These are phyloP conservation scores for Alternaria metachromatica DNA, from an alignment of 2,329 filamentous ascomycete species.

Conservation along the genomic window DNA sequence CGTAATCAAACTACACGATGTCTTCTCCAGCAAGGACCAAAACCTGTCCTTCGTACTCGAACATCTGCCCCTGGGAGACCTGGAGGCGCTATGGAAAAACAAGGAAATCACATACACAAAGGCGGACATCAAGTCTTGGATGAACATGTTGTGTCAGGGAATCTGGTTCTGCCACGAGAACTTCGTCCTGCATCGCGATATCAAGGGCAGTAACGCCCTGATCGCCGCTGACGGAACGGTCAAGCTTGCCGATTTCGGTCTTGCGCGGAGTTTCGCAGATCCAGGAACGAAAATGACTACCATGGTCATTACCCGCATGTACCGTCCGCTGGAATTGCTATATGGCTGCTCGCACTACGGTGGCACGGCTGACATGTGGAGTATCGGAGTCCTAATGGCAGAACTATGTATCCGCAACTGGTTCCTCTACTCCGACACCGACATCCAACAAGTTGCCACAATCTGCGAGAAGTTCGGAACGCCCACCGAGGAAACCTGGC, in stretches of 20 bases:
- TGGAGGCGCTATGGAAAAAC: slow-evolving; percentile 87
- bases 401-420: slow-evolving; percentile 85
- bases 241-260: slow-evolving; percentile 96
- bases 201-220: slow-evolving; percentile 97
- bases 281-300: slow-evolving; percentile 88
- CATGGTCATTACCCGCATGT: slow-evolving; percentile 97
- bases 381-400: slow-evolving; percentile 88
- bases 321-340: slow-evolving; percentile 90
- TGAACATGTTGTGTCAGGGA: slow-evolving; percentile 92
- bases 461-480: slow-evolving; percentile 88
- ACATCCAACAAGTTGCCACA: slow-evolving; percentile 83
- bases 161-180: slow-evolving; percentile 98
- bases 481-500: slow-evolving; percentile 94
- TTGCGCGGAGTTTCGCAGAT: slow-evolving; percentile 88
- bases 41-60: slow-evolving; percentile 96
- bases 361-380: slow-evolving; percentile 93
- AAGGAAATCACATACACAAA: slow-evolving; percentile 80
- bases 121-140: slow-evolving; percentile 97
- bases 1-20: slow-evolving; percentile 89
- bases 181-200: slow-evolving; percentile 92
- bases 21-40: slow-evolving; percentile 95
- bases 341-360: slow-evolving; percentile 90
- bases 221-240: slow-evolving; percentile 92
- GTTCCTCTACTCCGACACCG: slow-evolving; percentile 82
- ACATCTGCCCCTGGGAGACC: slow-evolving; percentile 89